A percentile compares a stretch with the other conserved stretches of the same genome.
These are phyloP conservation scores for Starmerella powellii DNA, from an alignment of 805 yeast genomes.

Conservation along the genomic window DNA sequence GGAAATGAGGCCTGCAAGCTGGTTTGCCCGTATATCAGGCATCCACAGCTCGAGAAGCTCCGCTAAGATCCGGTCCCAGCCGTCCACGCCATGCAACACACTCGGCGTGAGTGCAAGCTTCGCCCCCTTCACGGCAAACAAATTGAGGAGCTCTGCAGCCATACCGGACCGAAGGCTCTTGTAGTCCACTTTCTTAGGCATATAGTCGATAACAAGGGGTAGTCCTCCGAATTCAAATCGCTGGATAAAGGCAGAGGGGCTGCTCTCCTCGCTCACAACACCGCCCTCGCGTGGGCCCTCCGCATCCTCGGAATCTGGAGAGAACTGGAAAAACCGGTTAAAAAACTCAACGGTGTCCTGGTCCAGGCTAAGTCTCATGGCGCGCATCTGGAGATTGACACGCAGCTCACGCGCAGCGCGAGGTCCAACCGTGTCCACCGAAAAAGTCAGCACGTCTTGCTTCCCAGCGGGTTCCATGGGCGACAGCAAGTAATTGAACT, in stretches of 20 bases:
- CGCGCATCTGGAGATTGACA: conserved; percentile 37
- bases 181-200: conserved; percentile 80
- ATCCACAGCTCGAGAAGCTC: conserved; percentile 64
- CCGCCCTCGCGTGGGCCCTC: too few relatives aligned
- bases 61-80: conserved; percentile 48
- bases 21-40: conserved; percentile 76
- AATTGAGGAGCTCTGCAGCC: conserved; percentile 73
- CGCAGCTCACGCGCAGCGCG: conserved; percentile 10
- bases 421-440: conserved; percentile 1
- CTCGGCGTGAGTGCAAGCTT: conserved; percentile 51
- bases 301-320: too few relatives aligned
- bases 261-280: conserved; percentile 26
- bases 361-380: conserved; percentile 74
- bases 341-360: conserved; percentile 86
- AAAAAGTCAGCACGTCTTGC: conserved; percentile 1
- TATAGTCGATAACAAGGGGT: conserved; percentile 67
- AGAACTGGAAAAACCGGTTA: conserved; percentile 68
- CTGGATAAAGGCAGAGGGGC: conserved; percentile 40
- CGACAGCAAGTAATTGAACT: conserved; percentile 5
- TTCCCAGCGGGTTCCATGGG: background rate
- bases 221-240: conserved; percentile 41
- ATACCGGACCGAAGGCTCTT: conserved; percentile 78
- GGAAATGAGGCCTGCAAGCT: conserved; percentile 64
- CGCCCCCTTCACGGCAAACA: conserved; percentile 81
- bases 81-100: conserved; percentile 62